phyloP scores from a whole-genome alignment of 768 basidiomycete species.

The Leccinum fibrillosum region DNA sequence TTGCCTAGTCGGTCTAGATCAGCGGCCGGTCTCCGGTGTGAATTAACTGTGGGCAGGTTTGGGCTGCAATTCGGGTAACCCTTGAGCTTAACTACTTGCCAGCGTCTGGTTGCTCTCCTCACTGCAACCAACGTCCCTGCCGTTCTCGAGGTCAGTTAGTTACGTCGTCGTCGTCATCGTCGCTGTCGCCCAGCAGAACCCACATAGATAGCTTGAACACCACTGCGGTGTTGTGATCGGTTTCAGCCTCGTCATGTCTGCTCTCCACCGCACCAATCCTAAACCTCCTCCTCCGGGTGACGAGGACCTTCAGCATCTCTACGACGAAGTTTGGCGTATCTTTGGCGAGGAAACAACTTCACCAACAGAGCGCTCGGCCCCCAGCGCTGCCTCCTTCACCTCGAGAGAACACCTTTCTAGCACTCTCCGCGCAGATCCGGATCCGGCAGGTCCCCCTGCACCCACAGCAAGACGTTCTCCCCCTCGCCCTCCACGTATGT shows the following conservation, averaged over 20 bases:
- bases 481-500: constrained; percentile 26
- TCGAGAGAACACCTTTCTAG: constrained; percentile 20
- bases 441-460: constrained; percentile 8
- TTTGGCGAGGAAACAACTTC: constrained; percentile 50
- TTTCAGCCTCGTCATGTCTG: constrained; percentile 31
- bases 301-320: constrained; percentile 69
- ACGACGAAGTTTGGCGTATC: constrained; percentile 71
- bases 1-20: background rate
- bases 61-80: background rate
- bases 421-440: constrained; percentile 20
- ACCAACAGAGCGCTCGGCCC: constrained; percentile 27
- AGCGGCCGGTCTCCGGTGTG: constrained; percentile 1
- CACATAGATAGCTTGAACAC: background rate
- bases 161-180: background rate
- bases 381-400: constrained; percentile 12
- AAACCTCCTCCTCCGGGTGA: constrained; percentile 51
- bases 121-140: background rate
- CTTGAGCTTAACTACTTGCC: constrained; percentile 1
- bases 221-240: constrained; percentile 6
- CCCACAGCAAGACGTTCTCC: constrained; percentile 13
- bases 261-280: constrained; percentile 29
- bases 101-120: background rate
- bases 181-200: background rate
- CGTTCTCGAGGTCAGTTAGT: background rate
- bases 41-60: background rate